Conservation (phyloP, 2,329 filamentous ascomycete genomes). For the Penicillium sp. region DNA sequence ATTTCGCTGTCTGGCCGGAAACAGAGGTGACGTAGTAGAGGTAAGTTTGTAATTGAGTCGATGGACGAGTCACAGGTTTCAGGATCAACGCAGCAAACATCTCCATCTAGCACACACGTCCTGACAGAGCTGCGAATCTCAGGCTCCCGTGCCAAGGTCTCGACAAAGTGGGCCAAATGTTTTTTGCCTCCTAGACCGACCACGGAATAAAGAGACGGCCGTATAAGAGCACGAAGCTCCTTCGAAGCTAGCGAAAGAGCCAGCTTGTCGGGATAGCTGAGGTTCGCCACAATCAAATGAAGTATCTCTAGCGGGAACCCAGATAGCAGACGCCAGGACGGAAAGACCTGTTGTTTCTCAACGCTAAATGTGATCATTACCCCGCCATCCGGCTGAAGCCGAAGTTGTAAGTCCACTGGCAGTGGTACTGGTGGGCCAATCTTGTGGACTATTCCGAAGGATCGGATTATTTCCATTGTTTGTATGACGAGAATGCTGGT, state of each 20-base stretch:
- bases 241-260: not conserved
- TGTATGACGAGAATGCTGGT: not conserved
- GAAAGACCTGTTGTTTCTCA: not conserved
- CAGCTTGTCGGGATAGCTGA: not conserved
- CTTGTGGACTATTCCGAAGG: not conserved
- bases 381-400: not conserved
- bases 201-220: not conserved
- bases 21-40: not conserved
- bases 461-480: not conserved
- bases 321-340: not conserved
- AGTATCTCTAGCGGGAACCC: not conserved
- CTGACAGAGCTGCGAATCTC: not conserved
- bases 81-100: not conserved
- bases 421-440: not conserved
- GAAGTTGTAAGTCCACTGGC: too few relatives aligned
- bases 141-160: not conserved
- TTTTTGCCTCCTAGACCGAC: not conserved
- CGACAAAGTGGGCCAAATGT: not conserved
- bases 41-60: not conserved
- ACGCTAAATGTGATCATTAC: not conserved
- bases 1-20: not conserved
- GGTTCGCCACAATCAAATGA: not conserved
- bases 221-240: not conserved
- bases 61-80: not conserved
- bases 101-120: not conserved